A percentile compares a stretch with the other conserved stretches of the same genome.
Evolutionary conservation across 2,329 filamentous ascomycete genomes (phyloP).

Genomic region (Beauveria varroae): DNA sequence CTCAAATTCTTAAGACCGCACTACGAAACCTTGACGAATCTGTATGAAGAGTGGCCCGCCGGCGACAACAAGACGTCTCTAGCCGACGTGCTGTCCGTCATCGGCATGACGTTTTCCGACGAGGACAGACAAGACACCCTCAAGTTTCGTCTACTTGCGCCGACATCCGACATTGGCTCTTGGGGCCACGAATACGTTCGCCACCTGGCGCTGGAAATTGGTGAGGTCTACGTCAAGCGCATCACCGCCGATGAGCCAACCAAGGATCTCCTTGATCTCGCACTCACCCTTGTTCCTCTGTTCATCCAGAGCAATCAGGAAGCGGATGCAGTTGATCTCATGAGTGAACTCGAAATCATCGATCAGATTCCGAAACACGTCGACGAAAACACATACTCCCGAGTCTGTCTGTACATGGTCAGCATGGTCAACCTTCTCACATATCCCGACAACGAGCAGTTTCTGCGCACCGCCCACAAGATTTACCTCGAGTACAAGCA

Average conservation of each 20-base stretch:
- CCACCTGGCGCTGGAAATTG: conserved; percentile 91
- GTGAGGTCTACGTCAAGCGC: conserved; percentile 85
- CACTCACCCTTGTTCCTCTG: conserved; percentile 77
- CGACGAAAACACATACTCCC: conserved; percentile 85
- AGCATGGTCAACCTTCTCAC: conserved; percentile 98
- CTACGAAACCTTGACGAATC: conserved; percentile 79
- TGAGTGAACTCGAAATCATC: conserved; percentile 97
- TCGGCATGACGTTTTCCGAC: conserved; percentile 98
- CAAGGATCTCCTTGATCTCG: conserved; percentile 78
- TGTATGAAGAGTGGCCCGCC: conserved; percentile 83
- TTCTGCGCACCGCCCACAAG: conserved; percentile 83
- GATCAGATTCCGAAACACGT: conserved; percentile 82
- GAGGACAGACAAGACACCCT: conserved; percentile 93
- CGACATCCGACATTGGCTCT: conserved; percentile 84
- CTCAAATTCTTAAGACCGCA: conserved; percentile 96
- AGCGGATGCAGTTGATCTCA: conserved; percentile 91
- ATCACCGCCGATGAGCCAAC: conserved; percentile 77
- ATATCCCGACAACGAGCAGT: conserved; percentile 94
- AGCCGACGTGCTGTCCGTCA: conserved; percentile 91
- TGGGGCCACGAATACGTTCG: conserved; percentile 99
- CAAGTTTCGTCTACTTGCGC: conserved; percentile 86
- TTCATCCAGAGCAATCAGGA: conserved; percentile 97
- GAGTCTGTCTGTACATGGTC: conserved; percentile 96
- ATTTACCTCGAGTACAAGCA: conserved; percentile 94
- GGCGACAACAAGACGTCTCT: conserved; percentile 82